phyloP scores from a whole-genome alignment of 345 rosid species.

The Lepidium aucheri region DNA sequence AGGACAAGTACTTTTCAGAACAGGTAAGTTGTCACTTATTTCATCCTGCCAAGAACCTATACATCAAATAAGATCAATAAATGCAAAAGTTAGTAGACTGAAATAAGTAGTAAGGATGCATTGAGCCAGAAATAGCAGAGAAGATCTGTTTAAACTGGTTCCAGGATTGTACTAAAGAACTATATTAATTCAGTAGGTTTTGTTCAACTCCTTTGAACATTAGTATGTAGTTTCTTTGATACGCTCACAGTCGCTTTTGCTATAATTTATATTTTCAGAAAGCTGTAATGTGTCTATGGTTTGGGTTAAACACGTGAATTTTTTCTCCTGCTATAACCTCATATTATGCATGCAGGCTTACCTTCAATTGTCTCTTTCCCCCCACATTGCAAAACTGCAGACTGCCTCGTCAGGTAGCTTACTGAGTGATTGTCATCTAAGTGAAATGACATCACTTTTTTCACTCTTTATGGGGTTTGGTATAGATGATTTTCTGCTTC shows the following conservation, averaged over 20 bases:
- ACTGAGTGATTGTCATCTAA: background rate
- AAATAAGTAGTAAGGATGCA: background rate
- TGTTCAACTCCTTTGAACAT: background rate
- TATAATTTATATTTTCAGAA: background rate
- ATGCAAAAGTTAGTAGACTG: background rate
- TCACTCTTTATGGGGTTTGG: background rate
- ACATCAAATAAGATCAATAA: background rate
- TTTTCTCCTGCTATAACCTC: constrained; percentile 24
- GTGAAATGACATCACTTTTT: background rate
- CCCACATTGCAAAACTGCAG: constrained; percentile 52
- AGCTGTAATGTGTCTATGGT: background rate
- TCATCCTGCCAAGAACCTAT: background rate
- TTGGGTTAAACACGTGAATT: background rate
- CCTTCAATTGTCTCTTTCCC: constrained; percentile 79
- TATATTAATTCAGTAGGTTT: constrained; percentile 1
- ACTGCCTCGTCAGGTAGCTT: constrained; percentile 66
- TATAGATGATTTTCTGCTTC: background rate
- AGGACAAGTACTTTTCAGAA: constrained; percentile 59
- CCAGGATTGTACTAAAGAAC: background rate
- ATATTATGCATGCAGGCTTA: constrained; percentile 45
- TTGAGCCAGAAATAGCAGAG: background rate
- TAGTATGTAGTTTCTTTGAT: background rate
- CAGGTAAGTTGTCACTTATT: constrained; percentile 41
- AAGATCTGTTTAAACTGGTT: background rate
- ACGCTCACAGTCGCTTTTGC: background rate